Evolutionary conservation across 768 basidiomycete species (phyloP).

Genomic region (Mycena rosella): DNA sequence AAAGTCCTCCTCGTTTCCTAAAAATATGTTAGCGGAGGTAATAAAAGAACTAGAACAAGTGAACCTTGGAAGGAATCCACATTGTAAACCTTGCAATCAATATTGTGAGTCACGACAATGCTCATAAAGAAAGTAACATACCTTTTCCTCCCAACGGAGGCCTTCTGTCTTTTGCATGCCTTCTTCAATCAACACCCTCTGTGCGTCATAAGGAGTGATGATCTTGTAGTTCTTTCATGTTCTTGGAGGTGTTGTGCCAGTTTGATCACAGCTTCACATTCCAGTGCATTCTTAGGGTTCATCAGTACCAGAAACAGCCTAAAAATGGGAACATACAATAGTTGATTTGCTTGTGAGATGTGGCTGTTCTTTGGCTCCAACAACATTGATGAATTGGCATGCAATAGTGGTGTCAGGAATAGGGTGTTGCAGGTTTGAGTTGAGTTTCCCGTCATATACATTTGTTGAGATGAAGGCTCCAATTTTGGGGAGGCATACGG

Average conservation of each 20-base stretch:
- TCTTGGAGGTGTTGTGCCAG: constrained; percentile 70
- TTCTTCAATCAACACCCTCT: constrained; percentile 70
- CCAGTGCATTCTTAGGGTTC: constrained; percentile 66
- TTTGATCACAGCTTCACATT: constrained; percentile 67
- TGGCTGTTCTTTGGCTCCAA: constrained; percentile 48
- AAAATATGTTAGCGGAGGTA: constrained; percentile 11
- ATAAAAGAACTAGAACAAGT: neutral
- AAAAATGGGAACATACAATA: constrained; percentile 46
- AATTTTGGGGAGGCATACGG: constrained; percentile 87
- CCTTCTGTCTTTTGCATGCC: constrained; percentile 60
- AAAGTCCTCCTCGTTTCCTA: constrained; percentile 88
- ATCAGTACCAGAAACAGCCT: constrained; percentile 9
- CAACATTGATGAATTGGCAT: constrained; percentile 77
- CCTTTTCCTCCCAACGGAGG: constrained; percentile 79
- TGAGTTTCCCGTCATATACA: constrained; percentile 73
- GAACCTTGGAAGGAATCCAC: constrained; percentile 37
- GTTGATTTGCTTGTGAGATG: constrained; percentile 47
- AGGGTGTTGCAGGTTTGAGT: constrained; percentile 65
- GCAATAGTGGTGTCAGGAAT: constrained; percentile 58
- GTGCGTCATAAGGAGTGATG: constrained; percentile 87
- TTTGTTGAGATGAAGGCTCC: constrained; percentile 77
- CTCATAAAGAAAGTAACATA: constrained; percentile 42
- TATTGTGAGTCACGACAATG: constrained; percentile 12
- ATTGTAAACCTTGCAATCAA: constrained; percentile 31
- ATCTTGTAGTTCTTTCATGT: constrained; percentile 67